Base-by-base conservation (phyloP, 1,284 basidiomycete genomes). In the Trichosporon sp. region DNA sequence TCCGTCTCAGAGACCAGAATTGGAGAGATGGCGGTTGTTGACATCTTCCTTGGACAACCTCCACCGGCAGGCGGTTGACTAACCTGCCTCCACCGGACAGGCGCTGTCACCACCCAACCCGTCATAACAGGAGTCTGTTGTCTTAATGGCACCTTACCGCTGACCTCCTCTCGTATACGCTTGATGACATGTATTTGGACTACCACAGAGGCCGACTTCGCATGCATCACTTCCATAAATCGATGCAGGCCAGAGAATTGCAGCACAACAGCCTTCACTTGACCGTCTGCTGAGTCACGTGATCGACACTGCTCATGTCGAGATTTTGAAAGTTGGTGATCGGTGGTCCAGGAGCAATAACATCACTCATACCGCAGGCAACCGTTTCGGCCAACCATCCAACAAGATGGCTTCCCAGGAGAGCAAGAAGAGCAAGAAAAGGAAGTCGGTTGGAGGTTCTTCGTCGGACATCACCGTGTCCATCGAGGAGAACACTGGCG, bases 401-500 rank as follows among this genome's bases (percentile, higher is more conserved):
- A 25, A 3, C 31, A 37, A 9, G 32, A 67, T 67, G 65, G 23
- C 65, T 36, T 62, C 66, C 10, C 59, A 60, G n/a, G 58, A 67
- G 7, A 40, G 62, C 23, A 70, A 69, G 58, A 72, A 70, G 59
- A 66, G 69, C 44, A 70, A 72, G 52, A 78, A 76, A 64, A 68
- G 75, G 31, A 78, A 76, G 67, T 76, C 76, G 10, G 59, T 64
- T 25, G 71, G 37, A 19, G 37, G 32, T 16, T 21, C 54, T 10
- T 56, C 23, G 1, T 27, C 56, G 4, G 65, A 68, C 21, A 63
- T 72, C 13, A 58, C 65, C 16, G 69, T 75, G 14, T 56, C 64
- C 10, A 61, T 73, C 23, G 70, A 63, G 13, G 80, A 82, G 66
- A 76, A 84, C 40, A 81, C 80, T 56, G 81, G 84, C 68, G 77